Base-by-base conservation (phyloP, 192 early-diverging fungal genomes). In the Pilaira anomala region DNA sequence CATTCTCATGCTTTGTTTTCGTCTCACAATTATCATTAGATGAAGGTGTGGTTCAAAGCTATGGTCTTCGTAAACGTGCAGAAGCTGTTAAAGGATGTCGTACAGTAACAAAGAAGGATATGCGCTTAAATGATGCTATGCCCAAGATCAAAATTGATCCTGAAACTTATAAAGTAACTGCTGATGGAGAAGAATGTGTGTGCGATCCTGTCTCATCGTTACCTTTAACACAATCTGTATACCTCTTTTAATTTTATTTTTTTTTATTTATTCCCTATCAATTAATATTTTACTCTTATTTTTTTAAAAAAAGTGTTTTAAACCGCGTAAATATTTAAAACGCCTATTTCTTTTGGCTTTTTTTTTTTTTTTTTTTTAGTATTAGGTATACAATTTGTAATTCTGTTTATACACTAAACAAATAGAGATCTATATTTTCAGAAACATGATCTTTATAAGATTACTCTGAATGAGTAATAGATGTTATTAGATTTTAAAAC, bases 61-160 rank as follows among this genome's bases (percentile, higher is more conserved):
- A 93, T 56, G 70, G 76, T 5, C 62, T 94, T 28, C 80, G 80
- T 44, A 95, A 94, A 74, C 65, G 70, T 0, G 66, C 90, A 6
- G 85, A 74, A 42, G 65, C 90, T 7, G 92, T 98, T 22, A 84
- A 80, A 57, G 81, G 83, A 7, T 94, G 92, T 72, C 77, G 96
- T 6, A 65, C 25, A 6, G 85, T 98, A 46, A 80, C 83, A 40
- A 98, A 98, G 66, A 80, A 72, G 16, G 90, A 92, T 59, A 91
- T 98, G 85, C 94, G 91, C 68, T 80, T 92, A 36, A 98, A 98
- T 69, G 79, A 85, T 60, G 64, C 76, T 0, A 71, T 85, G 58
- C 96, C 96, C 3, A 80, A 82, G 11, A 85, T 98, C 12, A 63
- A 76, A 0, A 91, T 98, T 3, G 93, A 98, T 68, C 93, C 96